Conservation (phyloP, 805 yeast genomes). For the Sugiyamaella qingdaonensis region DNA sequence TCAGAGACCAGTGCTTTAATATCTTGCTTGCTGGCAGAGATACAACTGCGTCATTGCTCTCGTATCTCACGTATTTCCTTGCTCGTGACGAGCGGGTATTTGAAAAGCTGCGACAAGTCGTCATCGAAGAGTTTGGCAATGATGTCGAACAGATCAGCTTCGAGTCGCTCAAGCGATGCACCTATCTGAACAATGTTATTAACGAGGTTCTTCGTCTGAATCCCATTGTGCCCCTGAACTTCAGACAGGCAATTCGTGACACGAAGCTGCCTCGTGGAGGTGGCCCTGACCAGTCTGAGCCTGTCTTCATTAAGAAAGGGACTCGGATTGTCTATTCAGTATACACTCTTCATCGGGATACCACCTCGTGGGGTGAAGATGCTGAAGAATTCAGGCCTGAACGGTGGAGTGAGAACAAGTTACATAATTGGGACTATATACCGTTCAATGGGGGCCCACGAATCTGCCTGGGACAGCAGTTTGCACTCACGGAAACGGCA, state of each 20-base stretch:
- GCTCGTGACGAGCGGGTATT: conserved; percentile 40
- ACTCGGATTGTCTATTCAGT: conserved; percentile 36
- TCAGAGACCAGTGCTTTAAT: conserved; percentile 46
- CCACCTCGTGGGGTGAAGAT: conserved; percentile 39
- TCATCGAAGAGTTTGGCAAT: conserved; percentile 19
- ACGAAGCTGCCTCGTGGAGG: conserved; percentile 50
- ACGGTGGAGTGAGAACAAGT: conserved; percentile 36
- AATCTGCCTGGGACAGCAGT: conserved; percentile 48
- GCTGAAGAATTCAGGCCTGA: conserved; percentile 41
- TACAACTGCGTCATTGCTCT: conserved; percentile 46
- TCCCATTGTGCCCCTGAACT: conserved; percentile 45
- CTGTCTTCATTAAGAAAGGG: conserved; percentile 39
- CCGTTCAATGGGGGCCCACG: conserved; percentile 51
- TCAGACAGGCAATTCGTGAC: conserved; percentile 39
- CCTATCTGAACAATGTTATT: conserved; percentile 41
- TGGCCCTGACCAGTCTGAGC: conserved; percentile 35
- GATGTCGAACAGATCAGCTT: conserved; percentile 33
- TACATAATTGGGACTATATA: conserved; percentile 42
- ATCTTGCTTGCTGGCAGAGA: conserved; percentile 49
- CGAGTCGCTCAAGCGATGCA: conserved; percentile 41
- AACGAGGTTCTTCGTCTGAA: conserved; percentile 44
- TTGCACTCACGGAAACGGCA: conserved; percentile 46
- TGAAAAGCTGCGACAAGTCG: conserved; percentile 33
- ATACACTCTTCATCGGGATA: conserved; percentile 40
- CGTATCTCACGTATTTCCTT: conserved; percentile 40